Percentiles rank a stretch among this genome's conserved stretches.
Evolutionary conservation across 2,329 filamentous ascomycete species (phyloP).

Genomic region (Talaromyces sp.): DNA sequence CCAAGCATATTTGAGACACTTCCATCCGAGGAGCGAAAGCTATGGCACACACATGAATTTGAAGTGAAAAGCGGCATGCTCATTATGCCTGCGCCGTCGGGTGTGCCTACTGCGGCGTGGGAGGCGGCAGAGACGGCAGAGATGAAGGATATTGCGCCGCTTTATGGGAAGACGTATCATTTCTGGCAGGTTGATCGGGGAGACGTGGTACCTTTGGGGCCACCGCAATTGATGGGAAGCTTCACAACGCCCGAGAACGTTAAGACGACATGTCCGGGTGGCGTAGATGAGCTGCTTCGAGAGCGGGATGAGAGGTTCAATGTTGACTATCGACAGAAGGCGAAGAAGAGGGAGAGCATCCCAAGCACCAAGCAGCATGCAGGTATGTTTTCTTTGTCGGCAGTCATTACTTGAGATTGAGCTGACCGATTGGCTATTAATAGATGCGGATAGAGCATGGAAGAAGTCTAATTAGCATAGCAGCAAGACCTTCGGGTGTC

Average conservation of each 20-base stretch:
- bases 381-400: conserved; percentile 30
- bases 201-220: conserved; percentile 63
- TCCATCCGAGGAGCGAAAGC: conserved; percentile 65
- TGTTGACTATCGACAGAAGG: conserved; percentile 56
- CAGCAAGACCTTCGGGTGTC: neutral
- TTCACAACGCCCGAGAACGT: conserved; percentile 42
- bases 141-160: conserved; percentile 72
- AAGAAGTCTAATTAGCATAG: conserved; percentile 1
- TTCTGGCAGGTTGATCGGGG: conserved; percentile 83
- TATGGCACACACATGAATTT: conserved; percentile 75
- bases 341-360: conserved; percentile 57
- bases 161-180: conserved; percentile 53
- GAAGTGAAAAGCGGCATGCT: conserved; percentile 50
- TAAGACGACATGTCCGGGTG: conserved; percentile 24
- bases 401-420: neutral
- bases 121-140: conserved; percentile 75
- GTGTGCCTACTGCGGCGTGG: conserved; percentile 63
- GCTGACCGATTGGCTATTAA: conserved; percentile 5
- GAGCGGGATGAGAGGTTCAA: conserved; percentile 60
- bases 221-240: conserved; percentile 67
- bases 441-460: conserved; percentile 41
- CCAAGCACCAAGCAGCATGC: conserved; percentile 32
- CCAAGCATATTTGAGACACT: conserved; percentile 69
- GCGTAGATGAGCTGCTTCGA: conserved; percentile 44
- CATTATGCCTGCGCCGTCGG: conserved; percentile 42